Evolutionary conservation across 192 early-diverging fungal species (phyloP).

Genomic region (Coemansia sp.): DNA sequence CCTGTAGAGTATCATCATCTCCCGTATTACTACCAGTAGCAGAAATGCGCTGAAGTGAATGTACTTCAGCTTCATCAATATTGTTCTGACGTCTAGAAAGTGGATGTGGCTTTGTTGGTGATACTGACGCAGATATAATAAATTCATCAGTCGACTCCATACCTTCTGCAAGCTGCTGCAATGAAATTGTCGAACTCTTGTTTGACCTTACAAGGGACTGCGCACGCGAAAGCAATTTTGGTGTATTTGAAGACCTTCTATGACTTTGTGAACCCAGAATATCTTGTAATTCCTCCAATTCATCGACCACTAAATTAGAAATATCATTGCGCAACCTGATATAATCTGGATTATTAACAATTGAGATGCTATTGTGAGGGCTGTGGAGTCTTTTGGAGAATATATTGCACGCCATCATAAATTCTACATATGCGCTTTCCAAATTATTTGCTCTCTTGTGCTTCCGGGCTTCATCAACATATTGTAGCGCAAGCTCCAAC

Average conservation of each 20-base stretch:
- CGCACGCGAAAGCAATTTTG: too few relatives aligned
- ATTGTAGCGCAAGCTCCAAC: conserved; percentile 27
- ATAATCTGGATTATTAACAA: conserved; percentile 49
- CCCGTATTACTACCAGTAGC: background rate
- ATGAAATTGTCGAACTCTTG: too few relatives aligned
- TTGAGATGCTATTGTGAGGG: conserved; percentile 40
- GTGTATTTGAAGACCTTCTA: too few relatives aligned
- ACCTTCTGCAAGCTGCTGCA: too few relatives aligned
- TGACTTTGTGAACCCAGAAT: background rate
- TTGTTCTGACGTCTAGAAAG: too few relatives aligned
- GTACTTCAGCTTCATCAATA: too few relatives aligned
- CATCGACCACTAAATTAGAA: conserved; percentile 20
- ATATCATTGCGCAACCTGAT: conserved; percentile 39
- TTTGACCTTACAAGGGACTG: too few relatives aligned
- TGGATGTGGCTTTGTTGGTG: too few relatives aligned
- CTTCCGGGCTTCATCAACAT: conserved; percentile 29
- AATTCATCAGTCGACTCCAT: too few relatives aligned
- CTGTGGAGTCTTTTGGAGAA: conserved; percentile 51
- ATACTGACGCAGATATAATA: too few relatives aligned
- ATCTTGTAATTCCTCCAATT: conserved; percentile 26
- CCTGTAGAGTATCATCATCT: conserved; percentile 1
- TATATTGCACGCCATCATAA: conserved; percentile 52
- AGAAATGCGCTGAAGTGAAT: too few relatives aligned
- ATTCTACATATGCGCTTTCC: conserved; percentile 44
- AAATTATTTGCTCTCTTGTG: conserved; percentile 13